phyloP scores from a whole-genome alignment of 306 rosid genomes.

The Lupinus albus region DNA sequence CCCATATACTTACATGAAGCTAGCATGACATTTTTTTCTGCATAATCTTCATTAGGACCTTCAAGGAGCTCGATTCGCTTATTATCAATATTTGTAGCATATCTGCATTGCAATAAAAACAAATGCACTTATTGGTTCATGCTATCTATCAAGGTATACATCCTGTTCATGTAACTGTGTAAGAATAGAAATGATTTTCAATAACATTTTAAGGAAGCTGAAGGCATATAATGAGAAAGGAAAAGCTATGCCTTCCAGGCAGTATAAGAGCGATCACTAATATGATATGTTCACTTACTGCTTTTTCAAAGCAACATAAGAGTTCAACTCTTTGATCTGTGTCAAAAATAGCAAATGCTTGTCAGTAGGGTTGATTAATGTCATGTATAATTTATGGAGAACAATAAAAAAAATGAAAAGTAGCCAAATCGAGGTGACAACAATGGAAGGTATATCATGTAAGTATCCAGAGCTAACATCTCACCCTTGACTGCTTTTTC shows the following conservation, averaged over 20 bases:
- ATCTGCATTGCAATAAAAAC: conserved; percentile 47
- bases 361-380: conserved; percentile 30
- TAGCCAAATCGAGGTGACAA: neutral
- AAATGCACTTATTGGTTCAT: conserved; percentile 3
- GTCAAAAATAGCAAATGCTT: conserved; percentile 32
- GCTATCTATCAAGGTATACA: conserved; percentile 23
- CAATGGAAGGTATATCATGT: neutral
- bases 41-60: conserved; percentile 67
- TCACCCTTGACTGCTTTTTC: conserved; percentile 90
- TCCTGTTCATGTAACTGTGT: neutral
- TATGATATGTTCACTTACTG: conserved; percentile 65
- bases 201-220: conserved; percentile 12
- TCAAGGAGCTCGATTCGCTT: conserved; percentile 85
- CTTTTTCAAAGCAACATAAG: conserved; percentile 90
- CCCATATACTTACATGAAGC: conserved; percentile 69
- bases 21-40: conserved; percentile 83
- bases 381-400: neutral
- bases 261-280: conserved; percentile 11
- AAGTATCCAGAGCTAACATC: conserved; percentile 31
- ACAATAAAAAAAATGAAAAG: conserved; percentile 4
- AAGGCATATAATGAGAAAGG: neutral
- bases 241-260: conserved; percentile 25
- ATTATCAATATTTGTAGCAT: conserved; percentile 71
- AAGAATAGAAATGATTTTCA: neutral
- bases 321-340: conserved; percentile 97